Evolutionary conservation across 345 rosid genomes (phyloP).

Genomic region (Isatis tinctoria): DNA sequence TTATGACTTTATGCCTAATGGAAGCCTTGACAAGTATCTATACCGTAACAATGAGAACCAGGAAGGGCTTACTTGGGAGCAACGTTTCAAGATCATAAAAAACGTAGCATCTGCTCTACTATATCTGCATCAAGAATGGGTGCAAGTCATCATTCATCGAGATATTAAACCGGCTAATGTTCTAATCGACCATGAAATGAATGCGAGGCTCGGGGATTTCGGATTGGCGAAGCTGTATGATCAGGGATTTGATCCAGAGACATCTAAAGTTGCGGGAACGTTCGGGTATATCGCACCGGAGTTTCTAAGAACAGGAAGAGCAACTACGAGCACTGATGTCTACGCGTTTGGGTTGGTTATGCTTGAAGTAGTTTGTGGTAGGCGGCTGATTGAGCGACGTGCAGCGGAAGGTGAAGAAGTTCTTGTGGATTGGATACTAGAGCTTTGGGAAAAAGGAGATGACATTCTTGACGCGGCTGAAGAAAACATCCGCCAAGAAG

Average conservation of each 20-base stretch:
- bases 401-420: not conserved
- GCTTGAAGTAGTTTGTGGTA: conserved; percentile 47
- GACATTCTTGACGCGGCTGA: conserved; percentile 30
- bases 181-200: conserved; percentile 33
- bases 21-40: conserved; percentile 47
- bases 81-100: conserved; percentile 40
- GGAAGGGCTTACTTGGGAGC: conserved; percentile 36
- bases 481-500: conserved; percentile 9
- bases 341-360: conserved; percentile 41
- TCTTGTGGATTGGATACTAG: conserved; percentile 37
- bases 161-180: conserved; percentile 43
- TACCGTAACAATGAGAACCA: conserved; percentile 2
- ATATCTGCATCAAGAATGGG: conserved; percentile 49
- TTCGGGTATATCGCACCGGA: conserved; percentile 44
- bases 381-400: conserved; percentile 30
- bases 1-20: conserved; percentile 50
- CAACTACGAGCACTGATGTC: conserved; percentile 38
- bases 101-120: conserved; percentile 36
- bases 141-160: conserved; percentile 44
- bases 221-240: conserved; percentile 41
- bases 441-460: conserved; percentile 36
- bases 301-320: conserved; percentile 36
- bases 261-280: conserved; percentile 43
- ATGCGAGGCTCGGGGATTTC: conserved; percentile 45
- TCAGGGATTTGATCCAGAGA: conserved; percentile 34